Evolutionary conservation across 2,329 filamentous ascomycete species (phyloP), one percentile per base, ranked within the genome.

Genomic region (Gliomastix tumulicola): DNA sequence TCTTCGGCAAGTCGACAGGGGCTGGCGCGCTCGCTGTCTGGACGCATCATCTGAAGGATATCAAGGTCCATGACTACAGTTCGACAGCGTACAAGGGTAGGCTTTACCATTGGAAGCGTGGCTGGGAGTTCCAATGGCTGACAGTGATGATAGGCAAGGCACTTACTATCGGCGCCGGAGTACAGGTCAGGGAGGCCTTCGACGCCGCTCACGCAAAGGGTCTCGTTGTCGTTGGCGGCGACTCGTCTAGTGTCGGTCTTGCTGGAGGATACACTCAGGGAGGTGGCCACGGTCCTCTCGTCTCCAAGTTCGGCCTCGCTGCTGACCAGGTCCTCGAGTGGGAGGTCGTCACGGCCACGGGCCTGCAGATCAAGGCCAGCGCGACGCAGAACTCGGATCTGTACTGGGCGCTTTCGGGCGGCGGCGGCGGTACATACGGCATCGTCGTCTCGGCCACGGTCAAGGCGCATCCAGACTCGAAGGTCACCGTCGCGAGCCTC

Each of bases 361-460:
- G 76, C 1, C 41, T 58, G 15, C 47, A 68, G 21, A 40, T 78
- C 4, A 66, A 52, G 4, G 74, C 72, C 4, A 66, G 59, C 9
- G 61, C 55, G 7, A 48, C 53, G 1, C 32, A 66, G 17, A 65
- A 76, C 37, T 35, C 59, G 0, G 77, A 82, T 35, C 59, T 84
- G 2, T 82, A 76, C 57, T 84, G 77, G 78, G 79, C 78, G 2
- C 54, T 81, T 2, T 62, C 62, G 28, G 76, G 77, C 5, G 77
- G 79, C 3, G 71, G 67, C 9, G 74, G 23, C 6, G 41, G 75
- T 12, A 79, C 66, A 20, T 79, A 67, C 42, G 74, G 63, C 3
- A 61, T 80, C 3, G 72, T 81, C 3, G 52, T 66, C 13, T 73
- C 69, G 3, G 61, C 79, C 51, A 79, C 71, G 0, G 58, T 69